Evolutionary conservation across 2,329 filamentous ascomycete genomes (phyloP), one percentile per base, ranked within the genome.

Genomic region (Colletotrichum sp.): DNA sequence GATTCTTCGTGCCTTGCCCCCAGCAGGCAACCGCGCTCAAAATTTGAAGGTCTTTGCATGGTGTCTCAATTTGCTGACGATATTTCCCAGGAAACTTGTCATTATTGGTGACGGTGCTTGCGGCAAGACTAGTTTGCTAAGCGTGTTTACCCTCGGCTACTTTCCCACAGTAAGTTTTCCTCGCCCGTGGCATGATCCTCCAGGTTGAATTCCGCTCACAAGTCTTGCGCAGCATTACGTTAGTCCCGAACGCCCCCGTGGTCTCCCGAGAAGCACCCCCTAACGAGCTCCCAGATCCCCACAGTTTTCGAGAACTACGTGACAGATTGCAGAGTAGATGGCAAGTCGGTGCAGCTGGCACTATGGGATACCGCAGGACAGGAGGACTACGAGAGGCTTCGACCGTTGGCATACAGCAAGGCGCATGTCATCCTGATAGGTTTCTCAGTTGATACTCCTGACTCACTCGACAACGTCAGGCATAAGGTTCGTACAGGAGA

Each of bases 301-400:
- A 99, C 97, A 63, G 97, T 99, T 49, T 99, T 99, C 86, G 97
- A 99, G 84, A 99, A 99, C 88, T 99, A 99, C 83, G 97, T 99
- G 79, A 99, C 97, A 80, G 97, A 99, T 87, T 99, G 97, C 87
- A 92, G 96, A 87, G 97, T 99, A 77, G 97, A 99, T 84, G 97
- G 97, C 82, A 98, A 98, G 85, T 98, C 95, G n/a, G 97, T 99
- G 52, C 97, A 99, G 88, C 90, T 99, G 78, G 97, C 97, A 68
- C 89, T 99, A 81, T 99, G 97, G 97, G 97, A 99, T 92, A 99
- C 97, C n/a, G 97, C 97, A 68, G 97, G 97, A 77, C 97, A 99
- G 86, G 97, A 99, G 90, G 97, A 99, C 84, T 99, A 99, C 85
- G 97, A 99, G 86, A 92, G 97, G 84, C 89, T 99, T 87, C 94